Conservation (phyloP, 495 filamentous ascomycete genomes). For the Coniosporium apollinis region DNA sequence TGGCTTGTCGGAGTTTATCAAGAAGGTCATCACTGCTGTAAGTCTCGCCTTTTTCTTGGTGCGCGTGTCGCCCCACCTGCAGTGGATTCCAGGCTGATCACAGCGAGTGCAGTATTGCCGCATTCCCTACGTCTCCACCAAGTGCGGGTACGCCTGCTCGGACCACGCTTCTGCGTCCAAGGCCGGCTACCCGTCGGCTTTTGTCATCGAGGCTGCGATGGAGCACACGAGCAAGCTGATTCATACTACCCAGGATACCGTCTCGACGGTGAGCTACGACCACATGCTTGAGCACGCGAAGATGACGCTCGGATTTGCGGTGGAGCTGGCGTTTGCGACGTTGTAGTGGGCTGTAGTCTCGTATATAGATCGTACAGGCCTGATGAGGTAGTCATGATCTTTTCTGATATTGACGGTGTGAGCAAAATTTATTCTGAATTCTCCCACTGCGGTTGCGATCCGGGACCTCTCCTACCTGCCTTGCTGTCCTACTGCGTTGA, state of each 20-base stretch:
- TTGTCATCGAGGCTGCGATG: constrained; percentile 87
- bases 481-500: too few relatives aligned
- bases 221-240: constrained; percentile 75
- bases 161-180: constrained; percentile 95
- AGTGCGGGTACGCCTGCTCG: constrained; percentile 94
- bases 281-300: constrained; percentile 97
- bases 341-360: constrained; percentile 26
- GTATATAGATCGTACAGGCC: too few relatives aligned
- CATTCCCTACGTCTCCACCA: constrained; percentile 77
- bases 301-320: constrained; percentile 76
- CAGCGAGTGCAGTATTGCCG: constrained; percentile 67
- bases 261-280: constrained; percentile 80
- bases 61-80: too few relatives aligned
- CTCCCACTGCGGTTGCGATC: too few relatives aligned
- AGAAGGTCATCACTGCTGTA: constrained; percentile 65
- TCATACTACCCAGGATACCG: constrained; percentile 74
- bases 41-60: too few relatives aligned
- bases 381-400: too few relatives aligned
- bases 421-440: too few relatives aligned
- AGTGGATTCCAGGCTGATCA: too few relatives aligned
- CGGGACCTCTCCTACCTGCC: too few relatives aligned
- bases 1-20: constrained; percentile 78
- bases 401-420: too few relatives aligned
- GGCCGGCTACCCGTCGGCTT: constrained; percentile 86
- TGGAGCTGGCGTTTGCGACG: constrained; percentile 65